Evolutionary conservation across 768 basidiomycete genomes (phyloP), one percentile per base, ranked within the genome.

Genomic region (Leccinum imitatum): DNA sequence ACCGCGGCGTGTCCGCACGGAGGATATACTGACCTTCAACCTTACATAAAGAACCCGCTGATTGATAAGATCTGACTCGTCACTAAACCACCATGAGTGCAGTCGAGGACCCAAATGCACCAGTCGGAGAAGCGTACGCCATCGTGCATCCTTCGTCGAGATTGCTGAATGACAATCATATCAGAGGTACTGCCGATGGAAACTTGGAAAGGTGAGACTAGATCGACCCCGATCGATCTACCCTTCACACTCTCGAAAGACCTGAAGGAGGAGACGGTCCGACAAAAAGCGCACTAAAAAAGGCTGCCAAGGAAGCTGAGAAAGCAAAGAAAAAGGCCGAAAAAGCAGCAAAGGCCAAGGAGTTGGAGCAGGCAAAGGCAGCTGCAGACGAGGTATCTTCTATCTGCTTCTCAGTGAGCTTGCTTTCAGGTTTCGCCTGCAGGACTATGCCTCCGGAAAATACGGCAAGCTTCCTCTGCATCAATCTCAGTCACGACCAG

Each of bases 381-480:
- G 86, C 84, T 30, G 79, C 82, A 46, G 90, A 91, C 67, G 81
- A 66, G 59, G 73, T 84, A 33, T 39, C 15, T 27, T 51, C 52
- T 33, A 31, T 44, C 17, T 25, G 17, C 57, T 39, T 46, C 87
- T 87, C 57, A 62, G 80, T 70, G 23, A 46, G 11, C 33, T 27
- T 21, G 5, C 30, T 30, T 56, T 67, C 31, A 59, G 39, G 53
- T 63, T 37, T 47, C 27, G 54, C 58, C 44, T 50, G 19, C 65
- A 93, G 91, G 94, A 95, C 71, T 89, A 78, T 70, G 87, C 93
- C 3, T 75, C 76, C 35, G 83, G 86, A 50, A 90, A 85, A 75
- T 99, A 98, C 73, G 97, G 97, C 53, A 80, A 83, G 61, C 81
- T 95, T 15, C 93, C 95, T 39, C 77, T 98, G 50, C 90, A 98